phyloP scores from a whole-genome alignment of 2,329 filamentous ascomycete genomes.

The Huntiella omanensis region DNA sequence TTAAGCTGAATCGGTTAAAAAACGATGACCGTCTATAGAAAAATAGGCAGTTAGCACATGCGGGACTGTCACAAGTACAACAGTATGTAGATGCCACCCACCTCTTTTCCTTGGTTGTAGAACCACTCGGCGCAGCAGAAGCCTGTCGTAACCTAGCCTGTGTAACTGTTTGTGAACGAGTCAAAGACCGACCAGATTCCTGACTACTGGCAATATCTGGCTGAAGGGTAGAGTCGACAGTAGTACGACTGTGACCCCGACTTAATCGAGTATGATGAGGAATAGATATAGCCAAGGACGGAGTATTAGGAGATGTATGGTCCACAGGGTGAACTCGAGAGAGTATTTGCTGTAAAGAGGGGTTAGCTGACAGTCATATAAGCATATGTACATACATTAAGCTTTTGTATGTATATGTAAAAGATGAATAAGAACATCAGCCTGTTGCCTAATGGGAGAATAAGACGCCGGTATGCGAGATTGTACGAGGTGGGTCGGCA shows the following conservation, averaged over 20 bases:
- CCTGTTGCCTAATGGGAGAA: not conserved
- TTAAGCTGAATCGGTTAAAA: constrained; percentile 61
- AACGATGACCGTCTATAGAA: constrained; percentile 69
- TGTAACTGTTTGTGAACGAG: constrained; percentile 1
- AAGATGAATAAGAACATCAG: not conserved
- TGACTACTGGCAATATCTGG: not conserved
- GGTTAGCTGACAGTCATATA: not conserved
- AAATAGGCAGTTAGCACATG: not conserved
- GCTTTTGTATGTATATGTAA: not conserved
- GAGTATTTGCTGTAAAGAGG: constrained; percentile 6
- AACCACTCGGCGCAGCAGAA: not conserved
- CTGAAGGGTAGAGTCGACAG: not conserved
- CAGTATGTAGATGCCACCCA: constrained; percentile 22
- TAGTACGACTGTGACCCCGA: not conserved
- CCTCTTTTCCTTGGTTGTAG: constrained; percentile 41
- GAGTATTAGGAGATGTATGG: not conserved
- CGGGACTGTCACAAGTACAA: not conserved
- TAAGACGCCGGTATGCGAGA: not conserved
- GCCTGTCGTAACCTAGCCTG: not conserved
- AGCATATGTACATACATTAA: too few relatives aligned
- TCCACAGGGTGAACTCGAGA: constrained; percentile 4
- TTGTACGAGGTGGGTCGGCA: not conserved
- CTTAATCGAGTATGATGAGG: constrained; percentile 1
- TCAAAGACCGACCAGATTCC: not conserved
- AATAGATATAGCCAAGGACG: not conserved